Conservation (phyloP, 441 rosid species). For the Metrosideros polymorpha region DNA sequence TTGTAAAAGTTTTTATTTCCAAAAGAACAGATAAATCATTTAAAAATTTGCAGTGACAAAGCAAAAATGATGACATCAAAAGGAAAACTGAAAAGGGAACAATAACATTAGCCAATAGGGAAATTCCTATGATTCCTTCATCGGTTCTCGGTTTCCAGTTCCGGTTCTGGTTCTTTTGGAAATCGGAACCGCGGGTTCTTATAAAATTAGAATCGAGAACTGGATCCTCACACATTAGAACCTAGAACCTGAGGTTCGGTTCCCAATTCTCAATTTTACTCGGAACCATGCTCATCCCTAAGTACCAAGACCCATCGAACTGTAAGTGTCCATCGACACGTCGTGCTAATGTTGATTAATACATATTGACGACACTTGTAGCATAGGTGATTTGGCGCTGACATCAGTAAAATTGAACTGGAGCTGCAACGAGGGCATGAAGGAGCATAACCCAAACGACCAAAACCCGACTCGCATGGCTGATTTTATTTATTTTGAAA, state of each 20-base stretch:
- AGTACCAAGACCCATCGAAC: background rate
- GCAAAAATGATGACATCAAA: background rate
- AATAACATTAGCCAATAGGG: no score
- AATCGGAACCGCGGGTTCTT: no score
- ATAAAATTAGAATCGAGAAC: no score
- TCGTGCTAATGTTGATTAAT: background rate
- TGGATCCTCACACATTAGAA: no score
- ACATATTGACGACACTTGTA: background rate
- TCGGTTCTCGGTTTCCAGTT: no score
- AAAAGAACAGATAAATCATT: background rate
- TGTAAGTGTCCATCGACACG: background rate
- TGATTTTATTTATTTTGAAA: background rate
- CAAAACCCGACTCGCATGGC: background rate
- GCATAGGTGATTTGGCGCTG: background rate
- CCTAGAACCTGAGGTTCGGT: no score
- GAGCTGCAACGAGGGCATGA: background rate
- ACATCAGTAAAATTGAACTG: background rate
- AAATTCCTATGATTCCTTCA: no score
- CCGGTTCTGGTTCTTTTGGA: no score
- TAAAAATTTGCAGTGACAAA: background rate
- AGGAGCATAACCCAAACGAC: fast-evolving
- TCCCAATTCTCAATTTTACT: no score
- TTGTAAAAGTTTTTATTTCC: no score
- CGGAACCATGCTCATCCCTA: no score
- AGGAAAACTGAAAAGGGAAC: no score